These are phyloP conservation scores for Auricularia sp. DNA, from an alignment of 768 basidiomycete genomes.

Conservation along the genomic window DNA sequence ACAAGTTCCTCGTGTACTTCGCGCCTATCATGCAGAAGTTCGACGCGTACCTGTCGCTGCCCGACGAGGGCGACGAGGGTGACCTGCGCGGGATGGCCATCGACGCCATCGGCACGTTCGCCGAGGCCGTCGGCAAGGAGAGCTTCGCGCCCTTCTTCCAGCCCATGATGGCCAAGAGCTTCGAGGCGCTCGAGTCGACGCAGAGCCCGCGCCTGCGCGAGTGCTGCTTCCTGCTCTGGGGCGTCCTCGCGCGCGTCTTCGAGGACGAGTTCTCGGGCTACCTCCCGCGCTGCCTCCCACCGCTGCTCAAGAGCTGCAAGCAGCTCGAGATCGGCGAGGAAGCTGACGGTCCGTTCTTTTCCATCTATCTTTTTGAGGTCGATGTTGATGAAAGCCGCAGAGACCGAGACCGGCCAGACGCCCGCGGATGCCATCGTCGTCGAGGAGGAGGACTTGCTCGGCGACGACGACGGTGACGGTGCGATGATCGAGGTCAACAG, in stretches of 20 bases:
- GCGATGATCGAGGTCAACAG: conserved; percentile 89
- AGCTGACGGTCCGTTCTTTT: conserved; percentile 19
- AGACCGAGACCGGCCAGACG: conserved; percentile 34
- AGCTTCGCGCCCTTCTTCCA: conserved; percentile 91
- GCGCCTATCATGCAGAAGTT: conserved; percentile 81
- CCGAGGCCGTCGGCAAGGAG: conserved; percentile 92
- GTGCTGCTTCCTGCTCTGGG: conserved; percentile 96
- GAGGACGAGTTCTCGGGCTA: conserved; percentile 87
- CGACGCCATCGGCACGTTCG: conserved; percentile 97
- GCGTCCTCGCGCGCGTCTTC: conserved; percentile 96
- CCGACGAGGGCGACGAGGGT: conserved; percentile 80
- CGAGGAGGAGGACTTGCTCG: conserved; percentile 51
- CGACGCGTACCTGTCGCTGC: conserved; percentile 77
- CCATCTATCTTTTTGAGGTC: no score
- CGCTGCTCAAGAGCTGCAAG: conserved; percentile 70
- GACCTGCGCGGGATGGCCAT: conserved; percentile 95
- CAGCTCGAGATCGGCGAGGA: conserved; percentile 72
- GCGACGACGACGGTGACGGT: conserved; percentile 40
- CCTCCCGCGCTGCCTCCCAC: conserved; percentile 75
- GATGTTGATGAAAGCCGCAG: neutral
- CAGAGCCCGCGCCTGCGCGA: conserved; percentile 76
- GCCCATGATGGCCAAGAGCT: conserved; percentile 93
- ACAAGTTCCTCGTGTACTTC: conserved; percentile 89
- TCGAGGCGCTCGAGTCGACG: conserved; percentile 79
- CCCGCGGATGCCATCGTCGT: conserved; percentile 59